Conservation (phyloP, 371 early-diverging fungal genomes). For the Mortierella sp. region DNA sequence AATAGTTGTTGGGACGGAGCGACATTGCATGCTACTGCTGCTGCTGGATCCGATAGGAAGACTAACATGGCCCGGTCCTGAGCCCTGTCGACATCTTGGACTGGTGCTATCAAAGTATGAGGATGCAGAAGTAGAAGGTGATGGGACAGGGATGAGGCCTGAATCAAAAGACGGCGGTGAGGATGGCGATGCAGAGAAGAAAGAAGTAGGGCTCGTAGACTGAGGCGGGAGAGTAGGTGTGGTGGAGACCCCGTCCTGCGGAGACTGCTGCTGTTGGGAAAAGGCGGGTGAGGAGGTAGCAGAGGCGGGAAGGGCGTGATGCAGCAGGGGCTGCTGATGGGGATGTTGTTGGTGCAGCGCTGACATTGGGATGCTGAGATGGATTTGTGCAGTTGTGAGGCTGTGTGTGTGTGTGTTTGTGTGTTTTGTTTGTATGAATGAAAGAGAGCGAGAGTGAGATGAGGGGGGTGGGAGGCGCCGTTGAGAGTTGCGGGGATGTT, state of each 20-base stretch:
- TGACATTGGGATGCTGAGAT: constrained; percentile 9
- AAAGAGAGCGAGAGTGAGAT: constrained; percentile 3
- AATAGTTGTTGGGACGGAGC: not conserved
- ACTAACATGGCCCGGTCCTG: not conserved
- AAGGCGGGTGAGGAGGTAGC: constrained; percentile 18
- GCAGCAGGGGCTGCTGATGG: constrained; percentile 4
- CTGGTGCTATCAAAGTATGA: no score
- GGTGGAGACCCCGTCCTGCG: not conserved
- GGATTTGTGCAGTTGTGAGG: constrained; percentile 1
- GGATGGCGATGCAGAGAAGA: constrained; percentile 22
- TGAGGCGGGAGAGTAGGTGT: no score
- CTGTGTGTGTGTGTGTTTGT: not conserved
- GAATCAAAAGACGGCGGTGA: constrained; percentile 7
- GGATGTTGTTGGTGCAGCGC: not conserved
- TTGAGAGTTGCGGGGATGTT: not conserved
- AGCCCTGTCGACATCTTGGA: not conserved
- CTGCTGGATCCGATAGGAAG: not conserved
- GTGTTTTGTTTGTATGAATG: not conserved
- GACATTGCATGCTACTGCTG: constrained; percentile 4
- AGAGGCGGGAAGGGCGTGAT: constrained; percentile 11
- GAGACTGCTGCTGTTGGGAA: not conserved
- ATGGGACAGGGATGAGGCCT: constrained; percentile 8
- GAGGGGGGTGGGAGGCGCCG: constrained; percentile 9
- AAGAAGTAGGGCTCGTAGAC: constrained; percentile 21
- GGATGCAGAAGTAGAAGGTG: constrained; percentile 1